phyloP scores from a whole-genome alignment of 768 basidiomycete genomes.

The Tylopilus felleus region DNA sequence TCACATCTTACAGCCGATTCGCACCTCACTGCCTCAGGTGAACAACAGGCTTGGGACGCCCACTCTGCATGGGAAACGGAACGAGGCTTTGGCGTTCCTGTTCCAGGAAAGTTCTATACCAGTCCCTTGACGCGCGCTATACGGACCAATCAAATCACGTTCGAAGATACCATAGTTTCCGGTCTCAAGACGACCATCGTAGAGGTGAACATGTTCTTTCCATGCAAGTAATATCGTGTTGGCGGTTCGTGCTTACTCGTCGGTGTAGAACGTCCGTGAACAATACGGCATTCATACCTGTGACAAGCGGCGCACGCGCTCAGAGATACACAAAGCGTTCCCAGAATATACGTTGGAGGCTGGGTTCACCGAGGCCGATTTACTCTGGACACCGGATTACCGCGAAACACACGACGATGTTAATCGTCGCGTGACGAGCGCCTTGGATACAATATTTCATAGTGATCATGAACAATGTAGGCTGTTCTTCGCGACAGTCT shows the following conservation, averaged over 20 bases:
- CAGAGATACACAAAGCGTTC: constrained; percentile 36
- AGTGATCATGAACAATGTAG: neutral
- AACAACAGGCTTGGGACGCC: constrained; percentile 44
- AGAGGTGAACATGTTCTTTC: constrained; percentile 40
- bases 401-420: constrained; percentile 6
- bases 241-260: neutral
- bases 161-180: constrained; percentile 35
- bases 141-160: constrained; percentile 50
- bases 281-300: constrained; percentile 63
- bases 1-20: constrained; percentile 28
- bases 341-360: constrained; percentile 51
- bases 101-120: constrained; percentile 1
- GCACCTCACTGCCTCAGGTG: constrained; percentile 53
- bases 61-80: constrained; percentile 1
- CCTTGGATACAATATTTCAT: neutral
- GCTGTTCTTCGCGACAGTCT: neutral
- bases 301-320: constrained; percentile 55
- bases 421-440: neutral
- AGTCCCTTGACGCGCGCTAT: constrained; percentile 57
- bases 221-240: neutral
- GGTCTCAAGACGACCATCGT: constrained; percentile 38
- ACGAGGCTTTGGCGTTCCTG: neutral
- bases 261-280: constrained; percentile 58
- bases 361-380: constrained; percentile 58
- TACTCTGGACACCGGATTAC: constrained; percentile 41